These are phyloP conservation scores for Lentinula boryana DNA, from an alignment of 768 basidiomycete species.

Conservation along the genomic window DNA sequence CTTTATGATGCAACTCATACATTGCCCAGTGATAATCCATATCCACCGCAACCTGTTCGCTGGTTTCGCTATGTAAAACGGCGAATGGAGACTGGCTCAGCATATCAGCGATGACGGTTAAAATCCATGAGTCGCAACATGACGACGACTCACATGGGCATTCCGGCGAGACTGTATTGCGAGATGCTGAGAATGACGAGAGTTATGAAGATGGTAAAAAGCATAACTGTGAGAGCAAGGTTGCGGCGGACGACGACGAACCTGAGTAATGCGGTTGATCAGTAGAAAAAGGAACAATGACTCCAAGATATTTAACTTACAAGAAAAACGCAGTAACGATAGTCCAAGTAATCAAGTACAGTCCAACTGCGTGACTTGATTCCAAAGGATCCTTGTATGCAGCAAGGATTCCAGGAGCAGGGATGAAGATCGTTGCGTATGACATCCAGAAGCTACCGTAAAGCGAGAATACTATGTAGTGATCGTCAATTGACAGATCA, in stretches of 20 bases:
- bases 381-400: slow-evolving; percentile 44
- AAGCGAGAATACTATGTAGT: slow-evolving; percentile 51
- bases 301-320: slow-evolving; percentile 29
- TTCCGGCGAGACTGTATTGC: slow-evolving; percentile 15
- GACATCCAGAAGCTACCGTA: slow-evolving; percentile 83
- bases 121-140: neutral
- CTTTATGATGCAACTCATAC: slow-evolving; percentile 86
- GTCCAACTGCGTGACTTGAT: slow-evolving; percentile 52
- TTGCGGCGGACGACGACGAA: neutral
- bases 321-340: slow-evolving; percentile 58
- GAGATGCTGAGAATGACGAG: neutral
- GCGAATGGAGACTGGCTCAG: slow-evolving; percentile 52
- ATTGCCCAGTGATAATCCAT: slow-evolving; percentile 94
- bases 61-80: slow-evolving; percentile 87
- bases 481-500: neutral
- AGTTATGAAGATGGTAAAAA: neutral
- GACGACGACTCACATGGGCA: slow-evolving; percentile 10
- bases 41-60: slow-evolving; percentile 91
- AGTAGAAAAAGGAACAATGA: neutral
- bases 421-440: slow-evolving; percentile 63
- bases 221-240: slow-evolving; percentile 1
- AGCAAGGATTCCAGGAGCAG: slow-evolving; percentile 47
- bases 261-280: neutral
- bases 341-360: slow-evolving; percentile 65
- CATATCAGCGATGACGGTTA: neutral